phyloP scores from a whole-genome alignment of 805 yeast species.

The Saccharomycopsis microspora region DNA sequence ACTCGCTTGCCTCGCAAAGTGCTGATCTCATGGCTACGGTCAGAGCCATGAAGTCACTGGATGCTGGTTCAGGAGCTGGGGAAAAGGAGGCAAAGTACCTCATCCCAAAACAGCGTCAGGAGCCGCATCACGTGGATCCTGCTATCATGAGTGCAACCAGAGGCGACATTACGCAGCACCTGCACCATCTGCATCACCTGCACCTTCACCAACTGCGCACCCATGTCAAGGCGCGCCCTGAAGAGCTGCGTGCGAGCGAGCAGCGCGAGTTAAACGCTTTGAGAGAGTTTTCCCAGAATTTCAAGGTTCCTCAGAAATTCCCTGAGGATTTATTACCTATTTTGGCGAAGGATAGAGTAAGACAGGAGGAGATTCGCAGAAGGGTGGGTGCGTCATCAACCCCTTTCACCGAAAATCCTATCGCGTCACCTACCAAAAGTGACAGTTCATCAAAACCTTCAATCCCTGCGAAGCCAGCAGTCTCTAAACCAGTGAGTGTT shows the following conservation, averaged over 20 bases:
- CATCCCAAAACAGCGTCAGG: slow-evolving; percentile 10
- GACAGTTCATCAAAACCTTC: not conserved
- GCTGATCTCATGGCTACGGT: slow-evolving; percentile 4
- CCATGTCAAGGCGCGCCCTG: slow-evolving; percentile 7
- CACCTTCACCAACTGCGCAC: slow-evolving; percentile 7
- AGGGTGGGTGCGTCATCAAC: slow-evolving; percentile 15
- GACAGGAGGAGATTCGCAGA: slow-evolving; percentile 47
- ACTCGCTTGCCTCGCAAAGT: not conserved
- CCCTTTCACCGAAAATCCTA: not conserved
- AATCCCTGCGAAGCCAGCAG: not conserved
- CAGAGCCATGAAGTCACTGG: slow-evolving; percentile 4
- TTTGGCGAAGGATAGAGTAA: slow-evolving; percentile 52
- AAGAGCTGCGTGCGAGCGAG: slow-evolving; percentile 29
- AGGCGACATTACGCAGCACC: not conserved
- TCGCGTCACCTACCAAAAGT: not conserved
- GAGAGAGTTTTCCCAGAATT: slow-evolving; percentile 69
- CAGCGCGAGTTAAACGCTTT: slow-evolving; percentile 60
- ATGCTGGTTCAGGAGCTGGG: slow-evolving; percentile 18
- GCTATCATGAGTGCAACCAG: not conserved
- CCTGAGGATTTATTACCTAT: slow-evolving; percentile 65
- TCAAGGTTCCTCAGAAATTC: slow-evolving; percentile 54
- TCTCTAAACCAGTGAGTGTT: not conserved
- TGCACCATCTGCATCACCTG: slow-evolving; percentile 19
- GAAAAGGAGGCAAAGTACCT: not conserved
- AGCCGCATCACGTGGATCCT: slow-evolving; percentile 22